These are phyloP conservation scores for Oehlia diaphana DNA, from an alignment of 192 early-diverging fungal genomes.

Conservation along the genomic window DNA sequence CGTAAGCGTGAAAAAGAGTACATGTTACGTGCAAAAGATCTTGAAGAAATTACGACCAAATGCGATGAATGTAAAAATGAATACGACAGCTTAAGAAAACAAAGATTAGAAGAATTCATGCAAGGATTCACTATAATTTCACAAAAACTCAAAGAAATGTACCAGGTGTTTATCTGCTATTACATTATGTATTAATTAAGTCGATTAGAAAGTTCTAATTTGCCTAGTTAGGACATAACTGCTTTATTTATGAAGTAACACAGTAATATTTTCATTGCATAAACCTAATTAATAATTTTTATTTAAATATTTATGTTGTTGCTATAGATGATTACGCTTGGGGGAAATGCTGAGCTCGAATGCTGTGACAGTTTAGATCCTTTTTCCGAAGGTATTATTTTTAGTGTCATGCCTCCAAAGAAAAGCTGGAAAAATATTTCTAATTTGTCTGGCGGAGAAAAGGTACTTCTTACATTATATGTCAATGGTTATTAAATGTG, in stretches of 20 bases:
- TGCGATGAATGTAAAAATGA: conserved; percentile 74
- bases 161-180: conserved; percentile 64
- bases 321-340: conserved; percentile 89
- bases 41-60: conserved; percentile 69
- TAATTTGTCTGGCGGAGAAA: conserved; percentile 99
- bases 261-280: no score
- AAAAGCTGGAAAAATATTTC: conserved; percentile 99
- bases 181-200: no score
- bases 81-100: conserved; percentile 76
- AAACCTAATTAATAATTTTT: no score
- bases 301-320: not conserved
- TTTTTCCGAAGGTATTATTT: conserved; percentile 98
- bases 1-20: conserved; percentile 76
- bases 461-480: conserved; percentile 53
- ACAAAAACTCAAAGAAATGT: conserved; percentile 97
- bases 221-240: no score
- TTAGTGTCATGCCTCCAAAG: conserved; percentile 99
- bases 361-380: conserved; percentile 96
- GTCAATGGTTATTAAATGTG: not conserved
- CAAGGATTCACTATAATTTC: conserved; percentile 92
- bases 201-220: no score
- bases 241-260: no score
- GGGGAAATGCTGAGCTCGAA: conserved; percentile 98
- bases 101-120: conserved; percentile 92
- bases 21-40: conserved; percentile 64